Evolutionary conservation across 1,139 yeast genomes (phyloP).

Genomic region (Hansenula sp.): DNA sequence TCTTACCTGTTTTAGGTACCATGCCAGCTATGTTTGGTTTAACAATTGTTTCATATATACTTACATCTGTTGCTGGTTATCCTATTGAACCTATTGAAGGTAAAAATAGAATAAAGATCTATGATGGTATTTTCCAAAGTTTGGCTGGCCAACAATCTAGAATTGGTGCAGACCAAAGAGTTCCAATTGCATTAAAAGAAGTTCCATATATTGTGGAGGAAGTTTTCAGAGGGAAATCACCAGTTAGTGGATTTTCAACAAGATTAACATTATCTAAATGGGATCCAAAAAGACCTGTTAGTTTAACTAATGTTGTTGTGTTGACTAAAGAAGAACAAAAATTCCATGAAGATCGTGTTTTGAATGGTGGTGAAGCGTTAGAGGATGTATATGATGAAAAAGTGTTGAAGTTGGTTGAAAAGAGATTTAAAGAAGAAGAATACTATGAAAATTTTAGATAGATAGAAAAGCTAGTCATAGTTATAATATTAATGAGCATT

Average conservation of each 20-base stretch:
- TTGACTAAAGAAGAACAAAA: slow-evolving; percentile 87
- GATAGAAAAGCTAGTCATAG: too few relatives aligned
- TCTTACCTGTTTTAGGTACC: slow-evolving; percentile 91
- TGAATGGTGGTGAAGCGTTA: slow-evolving; percentile 58
- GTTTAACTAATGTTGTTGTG: slow-evolving; percentile 72
- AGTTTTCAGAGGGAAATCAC: slow-evolving; percentile 87
- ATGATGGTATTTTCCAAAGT: slow-evolving; percentile 77
- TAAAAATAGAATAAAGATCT: slow-evolving; percentile 78
- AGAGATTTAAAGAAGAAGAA: slow-evolving; percentile 68
- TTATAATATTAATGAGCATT: too few relatives aligned
- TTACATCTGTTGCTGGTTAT: slow-evolving; percentile 80
- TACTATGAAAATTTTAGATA: slow-evolving; percentile 61
- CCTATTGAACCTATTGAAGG: slow-evolving; percentile 88
- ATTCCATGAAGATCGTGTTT: slow-evolving; percentile 67
- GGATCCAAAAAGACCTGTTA: slow-evolving; percentile 57
- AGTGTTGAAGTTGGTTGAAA: slow-evolving; percentile 52
- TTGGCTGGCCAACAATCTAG: slow-evolving; percentile 85
- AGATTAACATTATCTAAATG: slow-evolving; percentile 77
- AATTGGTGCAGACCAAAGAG: slow-evolving; percentile 67
- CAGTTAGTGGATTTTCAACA: slow-evolving; percentile 79
- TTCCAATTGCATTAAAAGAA: slow-evolving; percentile 69
- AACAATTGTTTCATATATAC: slow-evolving; percentile 77
- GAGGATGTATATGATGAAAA: slow-evolving; percentile 62
- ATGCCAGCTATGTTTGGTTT: slow-evolving; percentile 96
- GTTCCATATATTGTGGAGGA: slow-evolving; percentile 87